Conservation (phyloP, 2,329 filamentous ascomycete species). For the Colletotrichum spaethianum region DNA sequence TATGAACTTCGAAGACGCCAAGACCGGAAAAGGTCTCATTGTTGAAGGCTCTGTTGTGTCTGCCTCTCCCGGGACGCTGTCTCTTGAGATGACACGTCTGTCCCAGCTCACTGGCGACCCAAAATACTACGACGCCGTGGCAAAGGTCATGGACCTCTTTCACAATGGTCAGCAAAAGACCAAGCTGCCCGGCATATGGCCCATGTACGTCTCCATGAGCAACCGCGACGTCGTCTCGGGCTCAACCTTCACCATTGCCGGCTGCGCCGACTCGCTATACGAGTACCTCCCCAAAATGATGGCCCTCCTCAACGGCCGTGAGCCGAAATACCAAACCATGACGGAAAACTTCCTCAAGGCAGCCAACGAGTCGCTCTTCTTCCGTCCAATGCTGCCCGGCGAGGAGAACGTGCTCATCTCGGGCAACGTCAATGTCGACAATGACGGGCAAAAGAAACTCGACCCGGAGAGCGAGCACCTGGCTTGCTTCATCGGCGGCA, state of each 20-base stretch:
- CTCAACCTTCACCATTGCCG: constrained; percentile 54
- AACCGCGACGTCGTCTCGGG: constrained; percentile 57
- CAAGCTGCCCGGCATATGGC: constrained; percentile 81
- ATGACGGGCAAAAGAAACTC: constrained; percentile 33
- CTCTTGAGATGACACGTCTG: constrained; percentile 80
- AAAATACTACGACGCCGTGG: constrained; percentile 82
- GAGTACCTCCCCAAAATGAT: constrained; percentile 62
- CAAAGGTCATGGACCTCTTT: constrained; percentile 77
- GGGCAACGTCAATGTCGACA: constrained; percentile 51
- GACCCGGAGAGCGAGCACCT: constrained; percentile 61
- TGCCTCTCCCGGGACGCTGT: constrained; percentile 73
- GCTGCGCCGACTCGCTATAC: constrained; percentile 57
- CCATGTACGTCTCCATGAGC: constrained; percentile 72
- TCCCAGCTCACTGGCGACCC: constrained; percentile 80
- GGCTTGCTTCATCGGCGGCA: constrained; percentile 66
- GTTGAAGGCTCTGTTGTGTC: constrained; percentile 57
- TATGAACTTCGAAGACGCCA: constrained; percentile 59
- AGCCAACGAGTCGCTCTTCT: constrained; percentile 71
- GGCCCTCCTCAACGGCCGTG: constrained; percentile 70
- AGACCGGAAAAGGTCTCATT: constrained; percentile 51
- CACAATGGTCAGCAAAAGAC: constrained; percentile 76
- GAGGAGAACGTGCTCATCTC: constrained; percentile 72
- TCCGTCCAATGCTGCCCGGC: constrained; percentile 67
- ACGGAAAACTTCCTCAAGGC: constrained; percentile 68
- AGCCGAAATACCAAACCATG: constrained; percentile 70